Evolutionary conservation across 2,329 filamentous ascomycete genomes (phyloP), one percentile per base, ranked within the genome.

Genomic region (Fusarium euwallaceae): DNA sequence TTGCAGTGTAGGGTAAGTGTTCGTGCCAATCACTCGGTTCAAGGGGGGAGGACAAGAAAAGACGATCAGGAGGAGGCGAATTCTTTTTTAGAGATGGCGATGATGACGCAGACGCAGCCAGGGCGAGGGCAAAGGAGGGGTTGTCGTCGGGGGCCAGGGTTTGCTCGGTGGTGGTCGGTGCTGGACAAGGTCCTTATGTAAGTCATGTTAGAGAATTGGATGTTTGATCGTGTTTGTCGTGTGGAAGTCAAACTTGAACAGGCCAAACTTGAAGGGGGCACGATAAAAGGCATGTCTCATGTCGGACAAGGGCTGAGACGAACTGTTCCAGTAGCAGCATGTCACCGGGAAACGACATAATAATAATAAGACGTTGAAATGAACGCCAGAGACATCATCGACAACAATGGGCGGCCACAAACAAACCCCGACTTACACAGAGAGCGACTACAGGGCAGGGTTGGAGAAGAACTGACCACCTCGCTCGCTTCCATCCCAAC

Each of bases 1-100:
- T 41, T 53, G 55, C 22, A 45, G 51, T 76, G 70, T 75, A 78
- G 72, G 74, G 76, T 77, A 78, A 39, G 29, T 73, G 58, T 36
- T 4, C 5, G 39, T 22, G 66, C 24, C 53, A 59, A 58, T 62
- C 29, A 22, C 17, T 69, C 41, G 37, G 59, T 48, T 27, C 45
- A n/a, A n/a, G 45, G 24, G 45, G 45, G 45, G 24, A 27, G 45
- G 45, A 51, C 45, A 56, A 63, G 41, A 37, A 61, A 63, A 62
- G 66, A 69, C 56, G 51, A 64, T 67, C 67, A 73, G 58, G 61
- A 43, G 68, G 64, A 48, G 63, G 64, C 17, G 63, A 34, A 29
- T 48, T 60, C 17, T 39, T 32, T 9, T 51, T 32, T 9, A 39
- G 43, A 41, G 36, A 48, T 53, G 37, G 29, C 16, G 36, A 73